A percentile compares a stretch with the other conserved stretches of the same genome.
Conservation (phyloP, 2,329 filamentous ascomycete genomes). For the Monosporascus sp. region DNA sequence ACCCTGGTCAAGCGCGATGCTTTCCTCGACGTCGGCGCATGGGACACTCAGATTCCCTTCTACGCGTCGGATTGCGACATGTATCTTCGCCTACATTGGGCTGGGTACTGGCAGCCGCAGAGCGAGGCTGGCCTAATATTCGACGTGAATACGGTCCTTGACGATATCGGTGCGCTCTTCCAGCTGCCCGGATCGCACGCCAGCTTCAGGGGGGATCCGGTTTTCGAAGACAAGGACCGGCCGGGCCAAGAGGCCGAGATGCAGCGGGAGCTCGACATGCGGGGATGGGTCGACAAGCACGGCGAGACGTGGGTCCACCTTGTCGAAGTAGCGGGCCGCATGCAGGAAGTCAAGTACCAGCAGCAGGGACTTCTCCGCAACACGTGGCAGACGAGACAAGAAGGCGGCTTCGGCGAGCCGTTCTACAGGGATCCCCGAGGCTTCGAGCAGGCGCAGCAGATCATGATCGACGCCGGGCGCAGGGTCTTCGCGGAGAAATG, state of each 20-base stretch:
- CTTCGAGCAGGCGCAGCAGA: constrained; percentile 28
- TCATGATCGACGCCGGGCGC: constrained; percentile 29
- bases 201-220: constrained; percentile 27
- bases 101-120: constrained; percentile 34
- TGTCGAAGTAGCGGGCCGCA: constrained; percentile 26
- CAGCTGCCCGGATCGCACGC: constrained; percentile 31
- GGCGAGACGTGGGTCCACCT: constrained; percentile 31
- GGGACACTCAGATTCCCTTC: constrained; percentile 46
- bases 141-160: constrained; percentile 35
- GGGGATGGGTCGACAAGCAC: constrained; percentile 26
- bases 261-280: constrained; percentile 23
- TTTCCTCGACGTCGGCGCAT: constrained; percentile 37
- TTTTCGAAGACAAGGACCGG: constrained; percentile 17
- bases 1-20: constrained; percentile 41
- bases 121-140: constrained; percentile 34
- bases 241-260: constrained; percentile 22
- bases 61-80: constrained; percentile 42
- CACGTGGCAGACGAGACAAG: constrained; percentile 36
- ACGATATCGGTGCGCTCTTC: constrained; percentile 38
- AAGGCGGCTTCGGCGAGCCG: constrained; percentile 37
- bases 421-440: constrained; percentile 36
- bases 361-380: constrained; percentile 25
- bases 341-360: constrained; percentile 24
- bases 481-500: constrained; percentile 34
- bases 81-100: constrained; percentile 37